phyloP scores from a whole-genome alignment of 2,329 filamentous ascomycete genomes.

The Fusarium sp. region DNA sequence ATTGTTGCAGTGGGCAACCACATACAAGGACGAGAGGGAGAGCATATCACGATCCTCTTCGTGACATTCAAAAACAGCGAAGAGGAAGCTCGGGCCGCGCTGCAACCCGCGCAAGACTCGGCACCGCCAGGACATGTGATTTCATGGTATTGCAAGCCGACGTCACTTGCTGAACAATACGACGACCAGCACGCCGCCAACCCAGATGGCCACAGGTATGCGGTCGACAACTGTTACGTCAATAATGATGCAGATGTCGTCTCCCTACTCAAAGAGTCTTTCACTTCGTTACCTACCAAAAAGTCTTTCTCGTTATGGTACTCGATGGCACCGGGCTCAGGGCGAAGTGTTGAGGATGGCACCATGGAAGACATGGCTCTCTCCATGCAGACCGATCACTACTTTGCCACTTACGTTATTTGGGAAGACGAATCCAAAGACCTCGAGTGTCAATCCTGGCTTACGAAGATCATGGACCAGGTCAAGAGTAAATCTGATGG shows the following conservation, averaged over 20 bases:
- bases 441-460: constrained; percentile 56
- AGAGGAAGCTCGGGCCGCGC: constrained; percentile 49
- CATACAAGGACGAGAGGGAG: constrained; percentile 25
- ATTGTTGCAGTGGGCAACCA: constrained; percentile 29
- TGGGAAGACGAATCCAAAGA: constrained; percentile 63
- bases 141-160: constrained; percentile 54
- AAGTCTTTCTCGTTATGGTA: constrained; percentile 63
- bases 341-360: constrained; percentile 8
- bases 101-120: constrained; percentile 50
- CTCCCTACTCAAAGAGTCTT: constrained; percentile 57
- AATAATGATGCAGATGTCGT: constrained; percentile 59
- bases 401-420: constrained; percentile 65
- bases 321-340: constrained; percentile 61
- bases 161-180: constrained; percentile 57
- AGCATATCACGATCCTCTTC: constrained; percentile 51
- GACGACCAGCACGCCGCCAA: constrained; percentile 58
- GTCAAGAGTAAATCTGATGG: constrained; percentile 58
- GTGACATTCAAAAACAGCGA: constrained; percentile 55
- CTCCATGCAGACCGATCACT: constrained; percentile 67
- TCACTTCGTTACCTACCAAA: constrained; percentile 58
- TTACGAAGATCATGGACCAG: constrained; percentile 53
- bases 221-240: constrained; percentile 63
- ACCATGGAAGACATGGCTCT: constrained; percentile 63
- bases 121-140: constrained; percentile 52
- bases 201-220: constrained; percentile 61